Percentiles rank a stretch among this genome's conserved stretches.
These are phyloP conservation scores for Mycena vulgaris DNA, from an alignment of 768 basidiomycete genomes.

Conservation along the genomic window DNA sequence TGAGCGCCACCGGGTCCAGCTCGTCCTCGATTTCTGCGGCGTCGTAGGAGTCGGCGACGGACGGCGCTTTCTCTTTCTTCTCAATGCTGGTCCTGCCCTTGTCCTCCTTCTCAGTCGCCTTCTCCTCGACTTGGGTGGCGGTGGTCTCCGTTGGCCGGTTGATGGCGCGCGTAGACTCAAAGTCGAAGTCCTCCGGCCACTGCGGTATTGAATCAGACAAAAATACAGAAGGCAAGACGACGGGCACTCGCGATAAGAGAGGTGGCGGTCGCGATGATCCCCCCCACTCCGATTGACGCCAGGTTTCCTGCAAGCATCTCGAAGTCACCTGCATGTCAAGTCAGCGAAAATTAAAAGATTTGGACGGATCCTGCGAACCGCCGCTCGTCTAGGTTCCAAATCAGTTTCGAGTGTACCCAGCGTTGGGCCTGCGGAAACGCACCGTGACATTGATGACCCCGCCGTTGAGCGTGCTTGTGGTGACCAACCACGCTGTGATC, in stretches of 20 bases:
- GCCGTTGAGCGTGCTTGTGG: conserved; percentile 79
- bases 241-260: conserved; percentile 72
- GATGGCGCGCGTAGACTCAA: conserved; percentile 83
- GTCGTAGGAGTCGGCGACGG: conserved; percentile 56
- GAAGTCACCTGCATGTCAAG: conserved; percentile 56
- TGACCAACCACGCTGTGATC: conserved; percentile 88
- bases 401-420: conserved; percentile 1
- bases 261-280: conserved; percentile 75
- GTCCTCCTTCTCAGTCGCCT: conserved; percentile 17
- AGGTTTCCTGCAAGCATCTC: conserved; percentile 93
- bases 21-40: conserved; percentile 64
- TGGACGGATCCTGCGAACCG: conserved; percentile 28
- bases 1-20: conserved; percentile 74
- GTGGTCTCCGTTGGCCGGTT: conserved; percentile 61
- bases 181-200: conserved; percentile 90
- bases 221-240: background rate
- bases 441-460: conserved; percentile 81
- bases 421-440: conserved; percentile 35
- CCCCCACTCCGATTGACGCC: conserved; percentile 87
- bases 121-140: conserved; percentile 39
- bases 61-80: conserved; percentile 54
- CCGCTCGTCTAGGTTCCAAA: conserved; percentile 45
- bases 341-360: background rate
- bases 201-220: conserved; percentile 41
- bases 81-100: conserved; percentile 40